Evolutionary conservation across 257 asterid genomes (phyloP), one percentile per base, ranked within the genome.

Genomic region (Eustoma russellianum): DNA sequence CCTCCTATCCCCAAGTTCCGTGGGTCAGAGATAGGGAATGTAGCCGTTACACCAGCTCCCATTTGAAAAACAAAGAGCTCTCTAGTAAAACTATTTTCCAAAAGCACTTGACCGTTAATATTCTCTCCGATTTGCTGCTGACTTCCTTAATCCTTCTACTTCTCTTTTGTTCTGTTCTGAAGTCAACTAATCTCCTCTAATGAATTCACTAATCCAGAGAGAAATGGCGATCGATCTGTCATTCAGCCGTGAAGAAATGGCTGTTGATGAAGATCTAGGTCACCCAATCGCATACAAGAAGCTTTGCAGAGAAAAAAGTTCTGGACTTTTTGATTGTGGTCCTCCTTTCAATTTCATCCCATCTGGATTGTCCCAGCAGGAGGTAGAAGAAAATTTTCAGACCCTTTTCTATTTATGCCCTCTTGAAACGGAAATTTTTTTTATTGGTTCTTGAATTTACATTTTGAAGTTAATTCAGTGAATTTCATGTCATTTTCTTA

Each of bases 311-410:
- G 94, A 91, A 8, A 63, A 73, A 63, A 69, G 89, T 41, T 67
- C 77, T 56, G 76, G 88, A 52, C 79, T 96, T 9, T 87, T 70
- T 57, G 70, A 60, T 70, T 66, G 67, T 51, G 98, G 94, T 64
- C 98, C 98, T 59, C 98, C 98, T 53, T 78, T 77, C 66, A 57
- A 88, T 33, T 91, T 77, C 79, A 73, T 75, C 53, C 98, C 98
- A 7, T 87, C 76, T 46, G 74, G 84, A 28, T 69, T 80, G 61
- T 67, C 64, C 11, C 88, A 66, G 24, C 80, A 72, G 56, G 95
- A 87, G 98, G 98, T 91, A 82, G 50, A 19, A 38, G 5, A 38
- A 2, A 38, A 38, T 17, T 30, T n/a, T 8, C 19, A 14, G 45
- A 38, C 66, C 14, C 2, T 0, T 33, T 35, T 33, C 13, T 12